Conservation (phyloP, 306 rosid species). For the Prunus persica region Prunus_persica_NCBIv2 NC_034016.1:14352001-14352500, state of each 20-base stretch:
- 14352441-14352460: too few relatives aligned
- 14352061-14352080: conserved; percentile 39
- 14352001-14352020: conserved; percentile 27
- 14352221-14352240: background rate
- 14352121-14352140: conserved; percentile 74
- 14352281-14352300: too few relatives aligned
- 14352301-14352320: too few relatives aligned
- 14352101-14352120: conserved; percentile 65
- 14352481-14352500: too few relatives aligned
- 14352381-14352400: too few relatives aligned
- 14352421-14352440: too few relatives aligned
- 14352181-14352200: background rate
- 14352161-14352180: background rate
- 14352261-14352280: too few relatives aligned
- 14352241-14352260: background rate
- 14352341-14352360: too few relatives aligned
- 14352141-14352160: conserved; percentile 67
- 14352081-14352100: conserved; percentile 50
- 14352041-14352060: conserved; percentile 49
- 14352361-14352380: too few relatives aligned
- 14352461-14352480: too few relatives aligned
- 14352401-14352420: too few relatives aligned
- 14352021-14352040: conserved; percentile 37
- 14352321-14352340: too few relatives aligned
- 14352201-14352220: background rate